A percentile compares a stretch with the other conserved stretches of the same genome.
Conservation (phyloP, 2,329 filamentous ascomycete genomes). For the Nigrospora sphaerica region DNA sequence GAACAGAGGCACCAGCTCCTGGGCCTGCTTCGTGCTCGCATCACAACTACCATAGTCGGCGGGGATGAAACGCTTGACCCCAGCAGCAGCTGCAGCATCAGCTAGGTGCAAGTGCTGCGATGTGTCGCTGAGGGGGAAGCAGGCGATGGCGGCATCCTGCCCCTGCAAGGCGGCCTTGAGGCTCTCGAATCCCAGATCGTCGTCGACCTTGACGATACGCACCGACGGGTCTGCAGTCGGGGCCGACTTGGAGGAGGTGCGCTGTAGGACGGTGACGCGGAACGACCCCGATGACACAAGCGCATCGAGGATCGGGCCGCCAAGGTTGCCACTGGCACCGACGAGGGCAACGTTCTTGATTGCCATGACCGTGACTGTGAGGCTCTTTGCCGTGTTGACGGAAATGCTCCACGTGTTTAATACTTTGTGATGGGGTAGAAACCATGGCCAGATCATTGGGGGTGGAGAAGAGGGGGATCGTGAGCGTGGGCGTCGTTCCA, state of each 20-base stretch:
- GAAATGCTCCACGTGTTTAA: too few relatives aligned
- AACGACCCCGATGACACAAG: slow-evolving; percentile 21
- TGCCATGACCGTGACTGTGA: slow-evolving; percentile 12
- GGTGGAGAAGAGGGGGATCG: too few relatives aligned
- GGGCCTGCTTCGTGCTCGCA: slow-evolving; percentile 22
- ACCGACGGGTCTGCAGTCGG: slow-evolving; percentile 6
- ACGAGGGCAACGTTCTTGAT: slow-evolving; percentile 28
- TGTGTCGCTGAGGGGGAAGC: slow-evolving; percentile 21
- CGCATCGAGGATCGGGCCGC: slow-evolving; percentile 22
- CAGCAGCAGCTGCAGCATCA: slow-evolving; percentile 26
- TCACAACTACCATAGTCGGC: slow-evolving; percentile 34
- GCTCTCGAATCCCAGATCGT: slow-evolving; percentile 19
- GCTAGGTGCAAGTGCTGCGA: slow-evolving; percentile 26
- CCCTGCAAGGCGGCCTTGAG: slow-evolving; percentile 22
- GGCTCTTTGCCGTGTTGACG: too few relatives aligned
- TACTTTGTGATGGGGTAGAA: too few relatives aligned
- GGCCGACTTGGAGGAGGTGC: slow-evolving; percentile 20
- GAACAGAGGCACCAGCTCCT: slow-evolving; percentile 28
- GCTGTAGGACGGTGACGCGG: slow-evolving; percentile 24
- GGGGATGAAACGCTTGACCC: slow-evolving; percentile 29
- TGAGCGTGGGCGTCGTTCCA: too few relatives aligned
- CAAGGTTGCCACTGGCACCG: slow-evolving; percentile 30
- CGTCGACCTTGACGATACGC: slow-evolving; percentile 18
- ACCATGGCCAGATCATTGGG: too few relatives aligned
- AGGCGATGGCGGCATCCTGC: slow-evolving; percentile 28